Base-by-base conservation (phyloP, 2,329 filamentous ascomycete species). In the Pseudogymnoascus sp. region DNA sequence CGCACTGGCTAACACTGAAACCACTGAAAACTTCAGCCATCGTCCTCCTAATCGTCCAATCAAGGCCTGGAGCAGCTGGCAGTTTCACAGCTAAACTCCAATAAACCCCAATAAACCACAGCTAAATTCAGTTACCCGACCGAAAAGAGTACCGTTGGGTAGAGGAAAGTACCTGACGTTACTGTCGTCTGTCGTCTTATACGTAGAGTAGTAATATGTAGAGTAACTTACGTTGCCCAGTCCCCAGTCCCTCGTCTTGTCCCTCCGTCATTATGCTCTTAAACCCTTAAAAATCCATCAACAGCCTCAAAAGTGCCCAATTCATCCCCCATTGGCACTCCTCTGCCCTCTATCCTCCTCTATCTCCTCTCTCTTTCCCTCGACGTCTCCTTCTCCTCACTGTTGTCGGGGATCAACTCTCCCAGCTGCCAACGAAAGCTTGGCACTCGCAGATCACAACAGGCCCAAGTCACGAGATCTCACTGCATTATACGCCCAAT, bases 261-360 rank as follows among this genome's bases (percentile, higher is more conserved):
- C 51, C 51, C 16, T 1, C 19, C 51, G 28, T 57, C 51, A 57
- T 57, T 57, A 57, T 57, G 28, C 34, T 57, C 51, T 57, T 57
- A 57, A 57, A 57, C 28, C 51, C 51, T 57, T 57, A 57, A 57
- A 21, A 34, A 34, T 8, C n/a, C 51, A 57, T 57, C 51, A 34
- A 57, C 51, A 57, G 51, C 51, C 51, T 57, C 51, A 57, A 34
- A 57, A 57, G 51, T 57, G 51, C 51, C 51, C 51, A 19, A 57
- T 57, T 57, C 28, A 57, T 19, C n/a, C n/a, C 10, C 51, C 28
- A 1, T 57, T 13, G 51, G 16, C 25, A 34, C 10, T 34, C 25
- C 11, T 57, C 16, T 34, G 5, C 51, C 28, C n/a, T 57, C 10
- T 57, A 57, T 57, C 51, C 51, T 57, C 51, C 51, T 31, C 25